Evolutionary conservation across 805 yeast genomes (phyloP), one percentile per base, ranked within the genome.

Genomic region (Yamadazyma paraphyllophila): DNA sequence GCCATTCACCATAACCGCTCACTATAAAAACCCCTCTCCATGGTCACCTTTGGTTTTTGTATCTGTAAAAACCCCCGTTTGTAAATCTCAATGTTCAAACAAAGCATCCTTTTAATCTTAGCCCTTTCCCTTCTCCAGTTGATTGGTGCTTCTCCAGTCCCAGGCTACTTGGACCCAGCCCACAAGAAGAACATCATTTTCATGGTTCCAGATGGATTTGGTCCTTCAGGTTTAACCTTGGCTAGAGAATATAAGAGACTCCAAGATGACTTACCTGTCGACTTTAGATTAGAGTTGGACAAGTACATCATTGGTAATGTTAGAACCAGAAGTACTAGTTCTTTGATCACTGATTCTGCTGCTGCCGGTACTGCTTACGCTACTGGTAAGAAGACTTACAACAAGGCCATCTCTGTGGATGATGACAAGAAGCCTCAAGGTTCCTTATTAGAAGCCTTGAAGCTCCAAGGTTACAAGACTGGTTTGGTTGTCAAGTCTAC

Each of bases 291-390:
- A 51, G 63, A 69, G 8, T 57, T 90, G 25, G 97, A 90, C 63
- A 69, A 77, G 48, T 79, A 83, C 60, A 66, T 89, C 39, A 77
- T 90, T 43, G 98, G 98, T 24, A 76, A 86, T 17, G 85, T 95
- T 7, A 77, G 97, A 54, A 91, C 98, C 0, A 75, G 90, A 50
- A 86, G 96, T 13, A 79, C 81, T 20, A 71, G 75, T 51, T 85
- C 96, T 1, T 71, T 87, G 56, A 80, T 91, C 48, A 91, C 98
- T 0, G 98, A 91, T 62, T 87, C 96, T 25, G 98, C 98, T 9
- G 98, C 98, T 2, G 97, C 97, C 12, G 98, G 97, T 12, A 89
- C 96, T 11, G 97, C 96, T 1, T 91, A 90, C 58, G 75, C 96
- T 0, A 88, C 96, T 64, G 92, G 82, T 5, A 59, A 81, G 56